Conservation (phyloP, 805 yeast genomes). For the Metschnikowia shivogae region DNA sequence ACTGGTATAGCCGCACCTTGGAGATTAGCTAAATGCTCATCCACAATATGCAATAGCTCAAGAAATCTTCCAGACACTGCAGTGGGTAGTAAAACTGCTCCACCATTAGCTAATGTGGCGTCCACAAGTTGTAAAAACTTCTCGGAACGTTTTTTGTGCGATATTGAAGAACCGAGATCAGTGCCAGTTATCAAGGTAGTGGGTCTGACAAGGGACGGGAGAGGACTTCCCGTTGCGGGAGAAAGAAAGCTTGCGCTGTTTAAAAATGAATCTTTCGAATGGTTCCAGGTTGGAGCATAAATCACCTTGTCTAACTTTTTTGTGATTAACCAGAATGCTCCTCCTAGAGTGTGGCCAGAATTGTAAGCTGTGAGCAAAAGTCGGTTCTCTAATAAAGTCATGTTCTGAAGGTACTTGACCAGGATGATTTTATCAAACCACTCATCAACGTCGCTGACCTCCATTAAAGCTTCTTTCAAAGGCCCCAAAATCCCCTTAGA, state of each 20-base stretch:
- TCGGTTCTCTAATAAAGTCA: constrained; percentile 60
- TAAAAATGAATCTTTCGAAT: constrained; percentile 80
- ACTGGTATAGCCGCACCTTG: constrained; percentile 63
- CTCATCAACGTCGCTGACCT: constrained; percentile 70
- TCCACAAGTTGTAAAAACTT: constrained; percentile 59
- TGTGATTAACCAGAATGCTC: constrained; percentile 79
- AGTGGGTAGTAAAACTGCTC: constrained; percentile 80
- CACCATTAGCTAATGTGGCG: constrained; percentile 67
- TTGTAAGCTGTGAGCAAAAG: constrained; percentile 73
- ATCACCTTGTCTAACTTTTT: constrained; percentile 75
- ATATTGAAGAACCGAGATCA: constrained; percentile 57
- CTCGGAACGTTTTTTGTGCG: constrained; percentile 62
- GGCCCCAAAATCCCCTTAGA: constrained; percentile 76
- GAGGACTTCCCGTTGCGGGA: constrained; percentile 49
- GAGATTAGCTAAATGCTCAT: constrained; percentile 47
- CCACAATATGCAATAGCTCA: constrained; percentile 73
- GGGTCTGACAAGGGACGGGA: constrained; percentile 68
- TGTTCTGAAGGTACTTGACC: constrained; percentile 76
- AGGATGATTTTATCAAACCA: constrained; percentile 68
- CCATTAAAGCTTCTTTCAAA: constrained; percentile 49
- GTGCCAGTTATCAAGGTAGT: constrained; percentile 77
- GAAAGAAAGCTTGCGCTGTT: constrained; percentile 64
- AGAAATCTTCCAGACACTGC: constrained; percentile 76
- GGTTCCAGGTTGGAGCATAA: constrained; percentile 94
- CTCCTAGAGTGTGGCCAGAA: constrained; percentile 93